Conservation (phyloP, 2,329 filamentous ascomycete species). For the Fusarium tanahbumbuense region DNA sequence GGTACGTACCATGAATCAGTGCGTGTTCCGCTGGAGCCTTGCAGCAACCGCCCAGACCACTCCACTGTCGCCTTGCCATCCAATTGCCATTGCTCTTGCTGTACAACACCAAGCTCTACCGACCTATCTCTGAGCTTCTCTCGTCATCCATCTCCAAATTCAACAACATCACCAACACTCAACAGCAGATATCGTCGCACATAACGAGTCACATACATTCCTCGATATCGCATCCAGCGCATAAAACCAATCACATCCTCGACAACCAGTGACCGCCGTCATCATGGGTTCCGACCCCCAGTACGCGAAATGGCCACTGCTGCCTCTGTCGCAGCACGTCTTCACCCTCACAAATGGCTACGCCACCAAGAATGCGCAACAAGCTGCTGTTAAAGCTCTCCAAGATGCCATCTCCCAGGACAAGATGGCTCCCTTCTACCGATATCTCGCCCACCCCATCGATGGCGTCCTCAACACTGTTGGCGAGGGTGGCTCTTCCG, state of each 20-base stretch:
- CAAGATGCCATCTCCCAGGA: conserved; percentile 86
- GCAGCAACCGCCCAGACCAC: conserved; percentile 33
- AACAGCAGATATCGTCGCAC: conserved; percentile 4
- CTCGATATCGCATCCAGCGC: conserved; percentile 1
- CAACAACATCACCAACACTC: conserved; percentile 18
- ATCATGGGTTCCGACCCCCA: conserved; percentile 84
- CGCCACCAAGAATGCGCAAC: conserved; percentile 72
- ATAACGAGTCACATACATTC: not conserved
- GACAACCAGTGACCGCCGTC: conserved; percentile 44
- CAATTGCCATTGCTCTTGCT: conserved; percentile 30
- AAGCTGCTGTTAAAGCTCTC: conserved; percentile 77
- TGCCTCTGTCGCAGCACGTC: conserved; percentile 85
- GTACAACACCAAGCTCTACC: conserved; percentile 38
- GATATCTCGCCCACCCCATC: conserved; percentile 82
- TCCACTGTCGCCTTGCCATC: conserved; percentile 42
- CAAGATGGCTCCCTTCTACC: conserved; percentile 90
- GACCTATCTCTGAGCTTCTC: conserved; percentile 39
- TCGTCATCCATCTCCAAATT: conserved; percentile 43
- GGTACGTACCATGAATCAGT: conserved; percentile 29
- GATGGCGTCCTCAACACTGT: conserved; percentile 84
- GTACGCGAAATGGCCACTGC: conserved; percentile 85
- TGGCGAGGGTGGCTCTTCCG: conserved; percentile 69
- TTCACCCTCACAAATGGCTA: conserved; percentile 88
- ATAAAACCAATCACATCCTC: conserved; percentile 43
- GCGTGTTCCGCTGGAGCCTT: conserved; percentile 51